A percentile compares a stretch with the other conserved stretches of the same genome.
Evolutionary conservation across 1,284 basidiomycete genomes (phyloP).

Genomic region (Boletus putidus): DNA sequence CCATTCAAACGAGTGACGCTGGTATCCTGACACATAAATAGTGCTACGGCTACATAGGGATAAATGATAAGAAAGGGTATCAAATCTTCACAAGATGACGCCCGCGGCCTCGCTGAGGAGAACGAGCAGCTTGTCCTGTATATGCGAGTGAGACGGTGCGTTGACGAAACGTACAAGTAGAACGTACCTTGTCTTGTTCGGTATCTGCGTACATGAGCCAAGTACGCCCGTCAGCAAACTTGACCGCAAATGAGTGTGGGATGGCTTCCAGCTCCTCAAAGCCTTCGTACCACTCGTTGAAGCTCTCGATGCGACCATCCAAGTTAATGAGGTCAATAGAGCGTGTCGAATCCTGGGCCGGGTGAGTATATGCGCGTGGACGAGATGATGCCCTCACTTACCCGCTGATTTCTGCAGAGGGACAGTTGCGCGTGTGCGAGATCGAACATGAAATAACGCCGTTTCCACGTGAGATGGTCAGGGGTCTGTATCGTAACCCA

Average conservation of each 20-base stretch:
- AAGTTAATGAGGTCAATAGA: constrained; percentile 53
- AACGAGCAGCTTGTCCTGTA: constrained; percentile 33
- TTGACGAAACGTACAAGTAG: not conserved
- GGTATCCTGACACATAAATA: constrained; percentile 19
- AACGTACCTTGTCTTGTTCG: constrained; percentile 63
- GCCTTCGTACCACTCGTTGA: constrained; percentile 70
- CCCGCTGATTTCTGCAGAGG: constrained; percentile 59
- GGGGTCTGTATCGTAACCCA: constrained; percentile 67
- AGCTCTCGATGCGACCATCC: constrained; percentile 45
- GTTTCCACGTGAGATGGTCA: constrained; percentile 60
- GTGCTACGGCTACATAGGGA: constrained; percentile 26
- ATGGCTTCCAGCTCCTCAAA: constrained; percentile 72
- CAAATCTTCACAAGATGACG: constrained; percentile 28
- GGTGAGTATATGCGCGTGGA: constrained; percentile 8
- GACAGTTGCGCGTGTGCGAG: constrained; percentile 44
- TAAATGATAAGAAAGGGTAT: constrained; percentile 14
- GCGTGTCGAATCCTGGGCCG: constrained; percentile 47
- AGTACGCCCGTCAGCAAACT: constrained; percentile 51
- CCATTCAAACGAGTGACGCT: constrained; percentile 12
- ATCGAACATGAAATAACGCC: constrained; percentile 63
- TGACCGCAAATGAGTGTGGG: constrained; percentile 67
- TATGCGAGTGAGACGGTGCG: constrained; percentile 8
- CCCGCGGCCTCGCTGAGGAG: constrained; percentile 37
- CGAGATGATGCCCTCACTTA: constrained; percentile 26
- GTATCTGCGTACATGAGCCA: constrained; percentile 69